Percentiles rank a stretch among this genome's conserved stretches.
Conservation (phyloP, 345 rosid genomes). For the Barbarea vulgaris region DNA sequence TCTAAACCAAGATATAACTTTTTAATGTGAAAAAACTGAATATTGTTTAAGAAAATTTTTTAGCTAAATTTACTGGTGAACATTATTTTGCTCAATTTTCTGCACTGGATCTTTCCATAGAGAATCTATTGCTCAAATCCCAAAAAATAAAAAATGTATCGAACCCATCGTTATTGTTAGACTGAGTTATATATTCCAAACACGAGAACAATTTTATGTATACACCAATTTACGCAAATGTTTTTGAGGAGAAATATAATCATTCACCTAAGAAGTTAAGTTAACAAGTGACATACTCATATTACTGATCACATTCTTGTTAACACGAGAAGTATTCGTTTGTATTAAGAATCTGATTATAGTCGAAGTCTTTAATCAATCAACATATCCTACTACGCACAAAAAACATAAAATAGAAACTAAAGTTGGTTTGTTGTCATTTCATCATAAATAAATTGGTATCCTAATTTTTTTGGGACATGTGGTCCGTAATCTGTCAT, state of each 20-base stretch:
- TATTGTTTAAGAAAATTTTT: background rate
- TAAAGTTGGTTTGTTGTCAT: constrained; percentile 28
- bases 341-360: background rate
- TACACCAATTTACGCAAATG: background rate
- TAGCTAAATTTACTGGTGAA: background rate
- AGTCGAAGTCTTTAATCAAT: background rate
- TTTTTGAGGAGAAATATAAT: background rate
- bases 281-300: background rate
- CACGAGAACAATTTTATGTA: background rate
- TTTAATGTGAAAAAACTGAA: background rate
- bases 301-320: background rate
- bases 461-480: constrained; percentile 7
- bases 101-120: background rate
- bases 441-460: constrained; percentile 30
- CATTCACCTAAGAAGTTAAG: background rate
- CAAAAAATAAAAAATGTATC: background rate
- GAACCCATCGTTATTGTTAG: background rate
- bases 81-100: background rate
- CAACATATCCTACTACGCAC: background rate
- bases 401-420: background rate
- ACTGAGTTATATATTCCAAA: background rate
- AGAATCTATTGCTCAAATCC: background rate
- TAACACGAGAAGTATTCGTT: background rate
- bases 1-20: background rate
- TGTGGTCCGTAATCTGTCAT: constrained; percentile 35